These are phyloP conservation scores for Hymenoscyphus fraxineus DNA, from an alignment of 2,329 filamentous ascomycete genomes.

Conservation along the genomic window DNA sequence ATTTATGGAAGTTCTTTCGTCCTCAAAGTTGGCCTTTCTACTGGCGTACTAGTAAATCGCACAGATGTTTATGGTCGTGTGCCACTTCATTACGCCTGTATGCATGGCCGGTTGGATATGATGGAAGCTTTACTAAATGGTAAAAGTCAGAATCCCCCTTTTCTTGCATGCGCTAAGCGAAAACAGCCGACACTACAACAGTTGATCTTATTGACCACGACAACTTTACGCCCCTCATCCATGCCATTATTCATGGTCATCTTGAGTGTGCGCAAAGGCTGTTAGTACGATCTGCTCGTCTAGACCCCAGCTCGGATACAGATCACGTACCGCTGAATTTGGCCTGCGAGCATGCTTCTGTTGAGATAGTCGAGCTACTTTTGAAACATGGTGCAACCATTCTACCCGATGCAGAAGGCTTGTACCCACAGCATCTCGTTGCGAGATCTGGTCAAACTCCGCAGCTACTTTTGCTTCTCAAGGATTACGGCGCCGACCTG, in stretches of 20 bases:
- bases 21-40: slow-evolving; percentile 69
- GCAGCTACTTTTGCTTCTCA: slow-evolving; percentile 72
- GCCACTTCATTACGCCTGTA: slow-evolving; percentile 91
- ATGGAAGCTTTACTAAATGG: slow-evolving; percentile 68
- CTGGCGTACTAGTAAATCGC: slow-evolving; percentile 70
- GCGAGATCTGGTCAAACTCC: slow-evolving; percentile 83
- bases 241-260: slow-evolving; percentile 87
- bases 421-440: slow-evolving; percentile 96
- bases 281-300: slow-evolving; percentile 72
- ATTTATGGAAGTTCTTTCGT: slow-evolving; percentile 86
- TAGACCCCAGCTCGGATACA: slow-evolving; percentile 79
- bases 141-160: slow-evolving; percentile 33
- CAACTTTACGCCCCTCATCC: slow-evolving; percentile 94
- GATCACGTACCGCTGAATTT: slow-evolving; percentile 94
- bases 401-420: slow-evolving; percentile 89
- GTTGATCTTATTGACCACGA: slow-evolving; percentile 91
- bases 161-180: slow-evolving; percentile 15
- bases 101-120: slow-evolving; percentile 87
- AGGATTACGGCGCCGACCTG: slow-evolving; percentile 82
- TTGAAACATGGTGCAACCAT: slow-evolving; percentile 76
- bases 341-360: slow-evolving; percentile 88
- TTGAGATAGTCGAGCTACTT: slow-evolving; percentile 79
- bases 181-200: slow-evolving; percentile 63
- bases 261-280: slow-evolving; percentile 76
- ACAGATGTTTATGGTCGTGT: slow-evolving; percentile 93